Conservation (phyloP, 306 rosid species). For the Quercus robur region DNA sequence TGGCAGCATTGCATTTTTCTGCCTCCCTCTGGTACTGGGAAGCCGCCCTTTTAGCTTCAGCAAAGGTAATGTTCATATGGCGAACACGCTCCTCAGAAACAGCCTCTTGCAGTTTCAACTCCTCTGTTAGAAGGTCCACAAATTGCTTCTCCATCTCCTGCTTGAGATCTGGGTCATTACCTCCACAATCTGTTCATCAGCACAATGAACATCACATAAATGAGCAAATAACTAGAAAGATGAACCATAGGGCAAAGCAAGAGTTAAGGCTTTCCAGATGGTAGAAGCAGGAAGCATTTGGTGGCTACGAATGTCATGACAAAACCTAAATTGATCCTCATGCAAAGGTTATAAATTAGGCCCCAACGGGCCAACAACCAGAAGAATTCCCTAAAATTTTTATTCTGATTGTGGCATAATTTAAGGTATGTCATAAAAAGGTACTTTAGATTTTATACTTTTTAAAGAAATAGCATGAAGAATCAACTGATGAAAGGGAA, state of each 20-base stretch:
- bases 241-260: background rate
- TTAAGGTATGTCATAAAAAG: background rate
- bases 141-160: constrained; percentile 97
- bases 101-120: constrained; percentile 83
- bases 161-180: constrained; percentile 86
- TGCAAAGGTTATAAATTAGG: background rate
- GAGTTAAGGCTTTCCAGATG: background rate
- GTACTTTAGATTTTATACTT: background rate
- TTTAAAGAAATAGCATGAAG: background rate
- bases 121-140: constrained; percentile 88
- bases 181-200: constrained; percentile 69
- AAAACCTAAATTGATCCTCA: background rate
- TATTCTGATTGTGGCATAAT: background rate
- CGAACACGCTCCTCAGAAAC: constrained; percentile 67
- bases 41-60: constrained; percentile 84
- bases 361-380: background rate
- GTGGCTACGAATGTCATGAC: background rate
- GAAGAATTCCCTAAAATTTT: background rate
- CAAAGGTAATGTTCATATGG: constrained; percentile 82
- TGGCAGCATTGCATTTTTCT: constrained; percentile 85
- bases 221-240: constrained; percentile 1
- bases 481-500: background rate
- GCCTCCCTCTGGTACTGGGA: constrained; percentile 96
- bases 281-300: background rate
- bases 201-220: constrained; percentile 15